These are phyloP conservation scores for Russula emetica DNA, from an alignment of 768 basidiomycete species.

Conservation along the genomic window DNA sequence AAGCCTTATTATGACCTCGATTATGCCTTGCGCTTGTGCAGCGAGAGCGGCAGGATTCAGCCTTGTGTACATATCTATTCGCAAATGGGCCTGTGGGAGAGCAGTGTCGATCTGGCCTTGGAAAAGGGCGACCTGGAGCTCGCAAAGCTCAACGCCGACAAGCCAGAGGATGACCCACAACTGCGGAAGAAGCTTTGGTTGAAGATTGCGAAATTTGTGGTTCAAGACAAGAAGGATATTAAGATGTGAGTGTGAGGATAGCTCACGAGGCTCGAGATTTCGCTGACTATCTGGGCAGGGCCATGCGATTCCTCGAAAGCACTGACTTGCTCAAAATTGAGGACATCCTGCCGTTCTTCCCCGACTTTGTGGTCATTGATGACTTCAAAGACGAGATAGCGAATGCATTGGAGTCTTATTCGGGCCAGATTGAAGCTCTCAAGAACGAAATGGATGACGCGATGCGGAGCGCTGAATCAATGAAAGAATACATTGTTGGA, in stretches of 20 bases:
- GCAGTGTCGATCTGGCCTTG: constrained; percentile 90
- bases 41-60: constrained; percentile 70
- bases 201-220: constrained; percentile 97
- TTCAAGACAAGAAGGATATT: constrained; percentile 97
- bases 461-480: constrained; percentile 84
- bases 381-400: constrained; percentile 99
- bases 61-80: constrained; percentile 96
- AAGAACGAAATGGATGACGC: constrained; percentile 97
- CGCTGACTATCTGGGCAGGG: constrained; percentile 47
- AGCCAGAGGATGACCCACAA: constrained; percentile 84
- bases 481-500: constrained; percentile 84
- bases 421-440: constrained; percentile 81
- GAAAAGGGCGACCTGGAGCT: constrained; percentile 93
- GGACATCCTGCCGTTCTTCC: constrained; percentile 99
- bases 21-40: constrained; percentile 91
- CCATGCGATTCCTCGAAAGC: constrained; percentile 94
- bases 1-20: constrained; percentile 96
- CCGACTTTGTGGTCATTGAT: constrained; percentile 98
- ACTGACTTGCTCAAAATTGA: constrained; percentile 96
- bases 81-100: constrained; percentile 96
- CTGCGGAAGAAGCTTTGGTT: constrained; percentile 94
- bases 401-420: constrained; percentile 90
- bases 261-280: neutral
- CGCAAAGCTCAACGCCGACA: constrained; percentile 92
- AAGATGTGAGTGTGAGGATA: constrained; percentile 68